Conservation (phyloP, 2,329 filamentous ascomycete genomes). For the Ophidiomyces ophidiicola region DNA sequence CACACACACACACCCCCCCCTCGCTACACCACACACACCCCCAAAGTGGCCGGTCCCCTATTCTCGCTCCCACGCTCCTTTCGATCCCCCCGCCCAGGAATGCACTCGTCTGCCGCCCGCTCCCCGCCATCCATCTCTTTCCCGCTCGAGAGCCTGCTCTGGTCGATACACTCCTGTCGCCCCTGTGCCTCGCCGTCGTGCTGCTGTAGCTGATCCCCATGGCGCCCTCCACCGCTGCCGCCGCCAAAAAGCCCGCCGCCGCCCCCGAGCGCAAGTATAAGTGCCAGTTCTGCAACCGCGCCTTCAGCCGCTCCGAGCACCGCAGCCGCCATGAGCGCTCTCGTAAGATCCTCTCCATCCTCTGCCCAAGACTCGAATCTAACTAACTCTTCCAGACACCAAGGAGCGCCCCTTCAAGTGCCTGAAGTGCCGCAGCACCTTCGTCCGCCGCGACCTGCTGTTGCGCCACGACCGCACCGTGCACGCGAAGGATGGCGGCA, state of each 20-base stretch:
- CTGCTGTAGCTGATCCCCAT: conserved; percentile 17
- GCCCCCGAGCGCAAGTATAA: conserved; percentile 98
- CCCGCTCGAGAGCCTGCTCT: conserved; percentile 33
- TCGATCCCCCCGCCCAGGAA: conserved; percentile 25
- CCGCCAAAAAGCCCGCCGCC: conserved; percentile 67
- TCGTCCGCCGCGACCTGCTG: conserved; percentile 90
- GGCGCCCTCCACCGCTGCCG: conserved; percentile 43
- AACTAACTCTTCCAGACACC: conserved; percentile 63
- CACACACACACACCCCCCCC: no score
- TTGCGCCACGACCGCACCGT: conserved; percentile 96
- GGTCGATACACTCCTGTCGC: conserved; percentile 27
- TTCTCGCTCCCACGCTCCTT: conserved; percentile 4
- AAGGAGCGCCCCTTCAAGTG: conserved; percentile 99
- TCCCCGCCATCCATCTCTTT: conserved; percentile 29
- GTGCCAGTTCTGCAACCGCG: conserved; percentile 95
- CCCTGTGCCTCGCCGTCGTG: conserved; percentile 13
- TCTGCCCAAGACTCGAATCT: no score
- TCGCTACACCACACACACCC: conserved; percentile 23
- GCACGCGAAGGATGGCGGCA: conserved; percentile 92
- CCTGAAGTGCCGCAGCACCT: conserved; percentile 94
- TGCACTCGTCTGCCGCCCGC: conserved; percentile 33
- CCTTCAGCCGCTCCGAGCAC: conserved; percentile 95
- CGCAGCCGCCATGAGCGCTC: conserved; percentile 93
- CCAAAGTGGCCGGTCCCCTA: conserved; percentile 32
- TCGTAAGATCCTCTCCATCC: conserved; percentile 57